A percentile compares a stretch with the other conserved stretches of the same genome.
These are phyloP conservation scores for Scedosporium aurantiacum DNA, from an alignment of 2,329 filamentous ascomycete genomes.

Conservation along the genomic window DNA sequence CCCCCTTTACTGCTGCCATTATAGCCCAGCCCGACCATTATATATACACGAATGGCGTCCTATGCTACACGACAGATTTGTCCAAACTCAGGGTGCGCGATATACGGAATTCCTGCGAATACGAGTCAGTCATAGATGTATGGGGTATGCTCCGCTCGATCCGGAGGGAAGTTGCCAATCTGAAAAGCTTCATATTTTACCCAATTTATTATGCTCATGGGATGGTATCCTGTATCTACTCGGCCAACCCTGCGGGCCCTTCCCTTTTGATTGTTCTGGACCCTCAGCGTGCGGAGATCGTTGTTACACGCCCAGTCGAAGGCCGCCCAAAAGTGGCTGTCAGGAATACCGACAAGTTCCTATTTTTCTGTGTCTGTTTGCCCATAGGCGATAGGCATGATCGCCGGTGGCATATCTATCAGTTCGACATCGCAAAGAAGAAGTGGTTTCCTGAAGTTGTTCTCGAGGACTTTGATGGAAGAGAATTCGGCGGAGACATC, in stretches of 20 bases:
- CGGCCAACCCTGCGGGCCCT: slow-evolving; percentile 22
- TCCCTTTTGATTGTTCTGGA: slow-evolving; percentile 40
- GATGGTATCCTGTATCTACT: slow-evolving; percentile 47
- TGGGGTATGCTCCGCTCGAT: slow-evolving; percentile 26
- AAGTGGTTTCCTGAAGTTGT: slow-evolving; percentile 33
- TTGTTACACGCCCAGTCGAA: slow-evolving; percentile 29
- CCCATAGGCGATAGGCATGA: slow-evolving; percentile 40
- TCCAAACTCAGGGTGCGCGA: slow-evolving; percentile 45
- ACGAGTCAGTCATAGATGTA: slow-evolving; percentile 47
- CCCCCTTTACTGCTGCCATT: slow-evolving; percentile 50
- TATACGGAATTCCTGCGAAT: slow-evolving; percentile 34
- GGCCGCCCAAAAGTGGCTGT: slow-evolving; percentile 52
- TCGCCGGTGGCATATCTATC: slow-evolving; percentile 51
- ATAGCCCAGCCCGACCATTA: slow-evolving; percentile 51
- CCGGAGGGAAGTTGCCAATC: slow-evolving; percentile 22
- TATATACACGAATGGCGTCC: slow-evolving; percentile 49
- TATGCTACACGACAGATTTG: slow-evolving; percentile 49
- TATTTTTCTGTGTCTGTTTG: slow-evolving; percentile 58
- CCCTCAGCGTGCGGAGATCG: slow-evolving; percentile 33
- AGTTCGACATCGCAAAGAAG: slow-evolving; percentile 32
- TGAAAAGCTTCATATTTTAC: slow-evolving; percentile 34
- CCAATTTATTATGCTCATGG: slow-evolving; percentile 46
- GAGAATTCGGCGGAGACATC: slow-evolving; percentile 55
- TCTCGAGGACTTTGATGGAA: slow-evolving; percentile 48
- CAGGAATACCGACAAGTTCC: slow-evolving; percentile 47